A percentile compares a stretch with the other conserved stretches of the same genome.
phyloP scores from a whole-genome alignment of 1,284 basidiomycete species.

The Cronartium quercuum region DNA sequence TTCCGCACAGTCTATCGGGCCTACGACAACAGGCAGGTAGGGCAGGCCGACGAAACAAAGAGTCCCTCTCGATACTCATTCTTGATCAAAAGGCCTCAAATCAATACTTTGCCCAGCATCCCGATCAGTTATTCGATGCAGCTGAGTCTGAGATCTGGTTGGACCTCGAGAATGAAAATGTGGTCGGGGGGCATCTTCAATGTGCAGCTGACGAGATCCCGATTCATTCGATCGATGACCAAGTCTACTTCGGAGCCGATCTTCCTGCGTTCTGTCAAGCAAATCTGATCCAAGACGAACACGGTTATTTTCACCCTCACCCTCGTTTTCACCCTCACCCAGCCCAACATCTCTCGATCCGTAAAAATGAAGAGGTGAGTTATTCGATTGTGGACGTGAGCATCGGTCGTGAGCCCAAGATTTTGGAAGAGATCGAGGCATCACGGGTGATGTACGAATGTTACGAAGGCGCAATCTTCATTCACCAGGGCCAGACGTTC shows the following conservation, averaged over 20 bases:
- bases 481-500: constrained; percentile 46
- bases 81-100: constrained; percentile 68
- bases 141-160: constrained; percentile 48
- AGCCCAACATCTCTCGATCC: constrained; percentile 65
- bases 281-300: constrained; percentile 58
- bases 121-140: constrained; percentile 59
- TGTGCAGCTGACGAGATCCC: constrained; percentile 86
- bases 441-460: constrained; percentile 79
- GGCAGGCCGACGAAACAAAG: constrained; percentile 73
- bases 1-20: constrained; percentile 69
- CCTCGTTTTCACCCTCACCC: constrained; percentile 54
- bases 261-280: constrained; percentile 54
- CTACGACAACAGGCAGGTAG: constrained; percentile 84
- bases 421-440: constrained; percentile 79
- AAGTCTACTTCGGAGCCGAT: constrained; percentile 62
- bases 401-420: constrained; percentile 51
- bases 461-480: constrained; percentile 54
- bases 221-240: constrained; percentile 59
- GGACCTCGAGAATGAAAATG: constrained; percentile 66
- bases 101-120: constrained; percentile 67
- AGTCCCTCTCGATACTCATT: constrained; percentile 73
- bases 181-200: constrained; percentile 78
- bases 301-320: constrained; percentile 55
- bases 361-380: constrained; percentile 69
- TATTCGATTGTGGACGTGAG: constrained; percentile 67